Evolutionary conservation across 208 protist genomes (phyloP).

Genomic region (Willaertia magna): DNA sequence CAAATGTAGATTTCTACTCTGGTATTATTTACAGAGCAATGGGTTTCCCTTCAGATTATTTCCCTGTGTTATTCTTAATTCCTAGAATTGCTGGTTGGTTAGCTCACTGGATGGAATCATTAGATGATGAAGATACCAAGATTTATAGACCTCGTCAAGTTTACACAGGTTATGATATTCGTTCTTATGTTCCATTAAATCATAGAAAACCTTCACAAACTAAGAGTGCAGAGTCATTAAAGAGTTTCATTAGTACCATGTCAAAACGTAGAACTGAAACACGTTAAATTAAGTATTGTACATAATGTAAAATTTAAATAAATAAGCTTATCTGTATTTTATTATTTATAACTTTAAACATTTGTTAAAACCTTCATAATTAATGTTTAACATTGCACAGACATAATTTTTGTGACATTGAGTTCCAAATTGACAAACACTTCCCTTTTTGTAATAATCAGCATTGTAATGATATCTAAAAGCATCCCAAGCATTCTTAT

Average conservation of each 20-base stretch:
- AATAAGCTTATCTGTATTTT: no score
- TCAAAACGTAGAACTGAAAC: neutral
- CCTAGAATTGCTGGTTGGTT: conserved; percentile 49
- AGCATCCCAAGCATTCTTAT: neutral
- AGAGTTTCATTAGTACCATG: neutral
- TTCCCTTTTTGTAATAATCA: neutral
- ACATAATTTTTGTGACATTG: neutral
- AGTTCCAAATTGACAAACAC: neutral
- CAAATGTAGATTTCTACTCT: conserved; percentile 49
- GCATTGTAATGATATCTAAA: neutral
- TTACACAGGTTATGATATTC: conserved; percentile 6
- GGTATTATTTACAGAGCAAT: conserved; percentile 15
- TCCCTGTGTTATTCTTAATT: conserved; percentile 55
- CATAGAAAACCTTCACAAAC: neutral
- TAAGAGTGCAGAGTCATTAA: neutral
- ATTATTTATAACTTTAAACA: neutral
- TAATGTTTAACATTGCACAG: neutral
- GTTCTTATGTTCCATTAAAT: neutral
- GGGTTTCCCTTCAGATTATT: conserved; percentile 40
- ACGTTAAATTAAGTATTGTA: no score
- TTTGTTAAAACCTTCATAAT: neutral
- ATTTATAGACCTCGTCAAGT: conserved; percentile 35
- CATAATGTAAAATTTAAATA: no score
- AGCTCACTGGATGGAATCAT: conserved; percentile 43
- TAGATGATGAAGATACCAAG: conserved; percentile 28